Base-by-base conservation (phyloP, 805 yeast species). In the Candida nanaspora region DNA sequence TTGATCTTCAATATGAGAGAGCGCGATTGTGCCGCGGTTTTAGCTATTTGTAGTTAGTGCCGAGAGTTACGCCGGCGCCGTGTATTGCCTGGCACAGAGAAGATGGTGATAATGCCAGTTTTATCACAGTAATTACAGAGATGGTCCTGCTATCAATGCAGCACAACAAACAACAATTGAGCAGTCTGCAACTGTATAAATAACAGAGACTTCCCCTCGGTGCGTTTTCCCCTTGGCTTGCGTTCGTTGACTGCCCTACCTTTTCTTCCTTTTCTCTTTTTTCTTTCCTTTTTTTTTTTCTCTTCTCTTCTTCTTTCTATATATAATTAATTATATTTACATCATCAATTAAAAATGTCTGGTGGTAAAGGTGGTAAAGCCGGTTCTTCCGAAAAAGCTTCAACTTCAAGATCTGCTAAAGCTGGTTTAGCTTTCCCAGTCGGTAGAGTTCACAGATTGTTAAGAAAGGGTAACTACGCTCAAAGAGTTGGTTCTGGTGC, bases 401-500 rank as follows among this genome's bases (percentile, higher is more conserved):
- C 97, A 64, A 93, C 91, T 76, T 85, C 97, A 43, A 87, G 98
- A 82, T 91, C 98, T 56, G 82, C 96, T 51, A 91, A 88, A 78
- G 97, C 98, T 65, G 98, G 97, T 70, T 80, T 91, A 65, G 86
- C 95, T 60, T 91, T 91, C 94, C 98, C 98, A 75, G 98, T 91
- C 55, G 98, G 98, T 70, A 89, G 98, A 82, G 93, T 91, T 57
- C 96, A 91, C 78, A 82, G 97, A 75, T 78, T 89, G 58, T 74
- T 91, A 63, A 86, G 95, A 81, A 87, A 84, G 74, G 96, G 96
- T 68, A 86, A 89, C 82, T 86, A 91, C 76, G 95, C 97, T 63
- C 95, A 89, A 75, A 83, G 98, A 76, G 83, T 91, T 59, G 97
- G 98, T 80, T 88, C 97, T 55, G 96, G 96, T 81, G 97, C 98